These are phyloP conservation scores for Orbilia brochopaga DNA, from an alignment of 2,329 filamentous ascomycete genomes.

Conservation along the genomic window DNA sequence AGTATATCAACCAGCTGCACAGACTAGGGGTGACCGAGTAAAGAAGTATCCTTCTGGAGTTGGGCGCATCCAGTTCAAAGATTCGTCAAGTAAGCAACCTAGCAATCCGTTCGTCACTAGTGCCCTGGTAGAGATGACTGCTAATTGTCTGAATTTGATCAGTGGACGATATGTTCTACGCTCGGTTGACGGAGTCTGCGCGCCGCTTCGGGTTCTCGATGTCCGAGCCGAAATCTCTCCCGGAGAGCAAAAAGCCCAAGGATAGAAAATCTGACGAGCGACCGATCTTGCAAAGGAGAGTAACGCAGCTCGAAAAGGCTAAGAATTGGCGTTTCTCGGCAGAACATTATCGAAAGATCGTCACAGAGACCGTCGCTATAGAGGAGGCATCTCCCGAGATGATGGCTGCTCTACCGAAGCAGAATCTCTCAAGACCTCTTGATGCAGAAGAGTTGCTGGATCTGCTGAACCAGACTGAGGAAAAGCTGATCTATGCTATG, in stretches of 20 bases:
- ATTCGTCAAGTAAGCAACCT: slow-evolving; percentile 25
- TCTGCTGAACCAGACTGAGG: slow-evolving; percentile 42
- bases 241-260: slow-evolving; percentile 9
- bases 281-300: slow-evolving; percentile 34
- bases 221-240: slow-evolving; percentile 21
- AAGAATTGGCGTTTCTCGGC: slow-evolving; percentile 22
- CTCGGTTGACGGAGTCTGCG: slow-evolving; percentile 43
- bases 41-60: slow-evolving; percentile 42
- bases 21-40: slow-evolving; percentile 14
- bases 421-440: slow-evolving; percentile 42
- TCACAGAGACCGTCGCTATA: slow-evolving; percentile 40
- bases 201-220: slow-evolving; percentile 35
- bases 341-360: slow-evolving; percentile 23
- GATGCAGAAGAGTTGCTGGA: slow-evolving; percentile 47
- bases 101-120: not conserved
- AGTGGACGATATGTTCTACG: slow-evolving; percentile 47
- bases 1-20: slow-evolving; percentile 29
- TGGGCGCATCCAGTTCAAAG: slow-evolving; percentile 42
- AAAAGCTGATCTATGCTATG: slow-evolving; percentile 41
- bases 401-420: slow-evolving; percentile 24
- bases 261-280: slow-evolving; percentile 14
- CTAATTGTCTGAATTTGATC: slow-evolving; percentile 3
- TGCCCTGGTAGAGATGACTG: not conserved
- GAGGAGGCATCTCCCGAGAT: slow-evolving; percentile 12
- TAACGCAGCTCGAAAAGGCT: slow-evolving; percentile 19